These are phyloP conservation scores for Coniferiporia sulphurascens DNA, from an alignment of 1,284 basidiomycete genomes.

Conservation along the genomic window DNA sequence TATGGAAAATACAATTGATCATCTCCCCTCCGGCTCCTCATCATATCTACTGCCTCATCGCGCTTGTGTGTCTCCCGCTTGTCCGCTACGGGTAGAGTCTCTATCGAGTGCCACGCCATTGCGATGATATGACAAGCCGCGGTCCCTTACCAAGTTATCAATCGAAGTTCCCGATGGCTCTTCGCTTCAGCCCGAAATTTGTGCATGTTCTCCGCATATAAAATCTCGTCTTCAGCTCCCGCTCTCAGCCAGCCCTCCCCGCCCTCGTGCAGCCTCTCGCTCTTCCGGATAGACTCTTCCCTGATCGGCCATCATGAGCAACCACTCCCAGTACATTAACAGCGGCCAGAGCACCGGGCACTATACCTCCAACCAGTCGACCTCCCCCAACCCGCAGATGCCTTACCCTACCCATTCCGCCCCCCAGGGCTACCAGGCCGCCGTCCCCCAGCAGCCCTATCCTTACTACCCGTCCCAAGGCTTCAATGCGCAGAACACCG, in stretches of 20 bases:
- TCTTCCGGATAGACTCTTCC: conserved; percentile 7
- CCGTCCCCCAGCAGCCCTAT: conserved; percentile 6
- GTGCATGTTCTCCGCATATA: conserved; percentile 7
- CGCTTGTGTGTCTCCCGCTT: background rate
- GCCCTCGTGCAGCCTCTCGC: conserved; percentile 6
- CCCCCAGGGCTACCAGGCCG: background rate
- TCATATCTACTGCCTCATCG: conserved; percentile 3
- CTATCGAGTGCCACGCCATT: conserved; percentile 10
- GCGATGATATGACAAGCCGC: background rate
- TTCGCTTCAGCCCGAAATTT: conserved; percentile 1
- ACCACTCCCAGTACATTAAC: conserved; percentile 7
- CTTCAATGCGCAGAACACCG: background rate
- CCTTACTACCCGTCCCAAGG: conserved; percentile 8
- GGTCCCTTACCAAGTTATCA: conserved; percentile 1
- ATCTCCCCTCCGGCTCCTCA: background rate
- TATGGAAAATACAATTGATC: background rate
- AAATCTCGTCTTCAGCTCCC: conserved; percentile 10
- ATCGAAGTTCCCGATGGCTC: conserved; percentile 1
- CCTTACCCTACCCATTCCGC: background rate
- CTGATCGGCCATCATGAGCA: conserved; percentile 16
- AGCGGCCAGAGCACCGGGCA: background rate
- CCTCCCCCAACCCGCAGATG: background rate
- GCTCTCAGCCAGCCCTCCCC: conserved; percentile 1
- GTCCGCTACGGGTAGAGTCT: background rate
- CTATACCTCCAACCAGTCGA: background rate